Base-by-base conservation (phyloP, 768 basidiomycete genomes). In the Neoboletus magnificus region DNA sequence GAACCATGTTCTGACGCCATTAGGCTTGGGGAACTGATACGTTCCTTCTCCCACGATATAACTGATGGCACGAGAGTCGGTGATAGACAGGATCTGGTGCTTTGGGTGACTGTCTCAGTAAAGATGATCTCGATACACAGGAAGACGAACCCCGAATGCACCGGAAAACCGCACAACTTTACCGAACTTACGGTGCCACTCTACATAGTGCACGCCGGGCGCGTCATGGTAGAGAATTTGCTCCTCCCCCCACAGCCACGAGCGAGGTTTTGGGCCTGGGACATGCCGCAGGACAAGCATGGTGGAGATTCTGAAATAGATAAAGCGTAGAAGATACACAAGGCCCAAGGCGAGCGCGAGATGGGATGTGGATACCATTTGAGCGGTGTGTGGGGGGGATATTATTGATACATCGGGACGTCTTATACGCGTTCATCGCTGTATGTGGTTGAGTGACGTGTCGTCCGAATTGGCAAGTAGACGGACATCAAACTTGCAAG, bases 1-100 rank as follows among this genome's bases (percentile, higher is more conserved):
- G 62, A 86, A 86, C 85, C 85, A 86, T 16, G 77, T 78, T 56
- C 84, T 77, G 20, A 84, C 84, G 23, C 85, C 84, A 46, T 74
- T 68, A 10, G 84, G 82, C 66, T 86, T 86, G 4, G 84, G 84
- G 60, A 86, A 85, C 35, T 69, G 71, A 63, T 85, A 85, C 0
- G 77, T 75, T 13, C 75, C 77, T 61, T 83, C 80, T 29, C 77
- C 77, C 2, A 85, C 69, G 51, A 85, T 82, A 52, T 79, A 82
- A 3, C 70, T 68, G 44, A 85, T 78, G 16, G 85, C 79, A 1
- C 74, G 72, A 33, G 76, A 66, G 63, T 85, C 83, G 1, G 80
- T 79, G 35, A 86, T 75, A 16, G 83, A 84, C 33, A 86, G 64
- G 18, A 85, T 69, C 60, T 80, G 81, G 63, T 81, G 80, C 83